Conservation (phyloP, 2,329 filamentous ascomycete species). For the Colletotrichum falcatum region DNA sequence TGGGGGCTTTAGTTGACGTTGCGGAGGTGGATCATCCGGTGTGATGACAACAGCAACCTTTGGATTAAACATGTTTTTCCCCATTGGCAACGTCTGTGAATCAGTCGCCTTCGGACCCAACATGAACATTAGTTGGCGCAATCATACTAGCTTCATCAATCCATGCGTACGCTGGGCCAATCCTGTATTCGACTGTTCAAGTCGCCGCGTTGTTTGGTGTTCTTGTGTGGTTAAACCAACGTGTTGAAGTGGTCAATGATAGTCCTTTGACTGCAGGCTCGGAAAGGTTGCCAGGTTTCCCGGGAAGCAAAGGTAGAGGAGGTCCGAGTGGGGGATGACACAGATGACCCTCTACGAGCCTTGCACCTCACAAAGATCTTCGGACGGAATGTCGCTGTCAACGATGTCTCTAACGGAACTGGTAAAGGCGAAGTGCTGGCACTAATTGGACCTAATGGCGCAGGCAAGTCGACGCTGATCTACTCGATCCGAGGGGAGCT, state of each 20-base stretch:
- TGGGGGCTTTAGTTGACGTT: background rate
- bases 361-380: slow-evolving; percentile 77
- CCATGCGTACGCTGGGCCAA: slow-evolving; percentile 73
- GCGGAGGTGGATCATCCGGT: background rate
- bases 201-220: slow-evolving; percentile 68
- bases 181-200: slow-evolving; percentile 75
- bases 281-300: background rate
- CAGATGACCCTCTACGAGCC: slow-evolving; percentile 66
- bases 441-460: slow-evolving; percentile 81
- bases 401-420: slow-evolving; percentile 79
- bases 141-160: background rate
- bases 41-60: slow-evolving; percentile 10
- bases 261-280: background rate
- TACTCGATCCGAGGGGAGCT: slow-evolving; percentile 79
- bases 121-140: background rate
- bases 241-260: background rate
- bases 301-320: background rate
- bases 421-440: slow-evolving; percentile 77
- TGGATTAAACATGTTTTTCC: background rate
- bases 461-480: slow-evolving; percentile 80
- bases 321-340: slow-evolving; percentile 46
- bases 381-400: slow-evolving; percentile 68
- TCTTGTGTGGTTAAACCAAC: slow-evolving; percentile 72
- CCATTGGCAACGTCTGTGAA: slow-evolving; percentile 8
- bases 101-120: slow-evolving; percentile 1